Base-by-base conservation (phyloP, 1,139 yeast genomes). In the Diutina scorzettiae region DNA sequence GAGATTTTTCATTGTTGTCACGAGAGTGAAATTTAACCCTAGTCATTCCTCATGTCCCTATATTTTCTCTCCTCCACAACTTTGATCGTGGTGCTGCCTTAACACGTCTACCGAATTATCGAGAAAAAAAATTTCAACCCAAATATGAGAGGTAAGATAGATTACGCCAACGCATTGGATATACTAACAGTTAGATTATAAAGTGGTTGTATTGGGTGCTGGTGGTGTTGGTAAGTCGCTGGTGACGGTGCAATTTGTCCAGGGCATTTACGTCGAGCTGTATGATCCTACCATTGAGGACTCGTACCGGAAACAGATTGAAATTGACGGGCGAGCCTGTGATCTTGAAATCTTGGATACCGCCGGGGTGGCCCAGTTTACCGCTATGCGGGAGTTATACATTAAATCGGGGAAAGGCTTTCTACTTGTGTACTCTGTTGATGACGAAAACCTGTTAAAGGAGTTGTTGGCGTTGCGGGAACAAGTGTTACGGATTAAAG, bases 301-400 rank as follows among this genome's bases (percentile, higher is more conserved):
- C 59, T 85, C 96, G 1, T 91, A 91, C 62, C 71, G 96, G 46
- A 91, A 89, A 54, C 94, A 86, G 52, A 80, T 89, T 46, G 91
- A 85, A 55, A 81, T 91, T 42, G 96, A 91, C 61, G 95, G 93
- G 40, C 78, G 94, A 54, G 83, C 91, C 4, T 85, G 95, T 54
- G 89, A 86, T 51, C 70, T 91, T 49, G 97, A 69, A 53, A 69
- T 69, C 44, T 63, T 69, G 50, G 75, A 69, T 51, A 69, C 75
- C 2, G 75, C 75, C 1, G 75, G 75, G 32, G 73, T 69, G 31
- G 75, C 75, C 29, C 75, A 69, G 53, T 69, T 69, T 55, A 69
- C 73, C 5, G 74, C 75, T 43, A 69, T 78, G 64, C 60, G 86
- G 47, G 79, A 81, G 54, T 68, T 81, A 49, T 87, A 87, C 59